Evolutionary conservation across 306 rosid genomes (phyloP).

Genomic region (Dicorynia guianensis): DNA sequence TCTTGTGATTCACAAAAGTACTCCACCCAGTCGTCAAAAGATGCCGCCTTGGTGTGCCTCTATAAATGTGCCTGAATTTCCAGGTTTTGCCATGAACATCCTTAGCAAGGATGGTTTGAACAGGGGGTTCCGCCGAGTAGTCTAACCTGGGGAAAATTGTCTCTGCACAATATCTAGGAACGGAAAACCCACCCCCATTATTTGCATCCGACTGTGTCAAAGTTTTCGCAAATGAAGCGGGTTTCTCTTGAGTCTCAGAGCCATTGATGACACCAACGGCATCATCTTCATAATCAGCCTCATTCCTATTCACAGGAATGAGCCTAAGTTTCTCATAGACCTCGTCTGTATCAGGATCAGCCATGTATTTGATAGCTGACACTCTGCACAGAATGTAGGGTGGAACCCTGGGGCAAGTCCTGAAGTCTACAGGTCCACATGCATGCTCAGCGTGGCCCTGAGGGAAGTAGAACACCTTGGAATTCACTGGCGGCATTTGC

Average conservation of each 20-base stretch:
- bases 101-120: conserved; percentile 81
- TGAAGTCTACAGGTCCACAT: conserved; percentile 71
- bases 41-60: conserved; percentile 97
- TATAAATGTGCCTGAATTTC: conserved; percentile 90
- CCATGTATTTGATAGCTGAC: conserved; percentile 69
- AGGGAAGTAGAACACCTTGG: conserved; percentile 83
- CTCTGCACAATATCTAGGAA: conserved; percentile 93
- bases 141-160: conserved; percentile 90
- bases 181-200: conserved; percentile 96
- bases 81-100: conserved; percentile 94
- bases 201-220: conserved; percentile 97
- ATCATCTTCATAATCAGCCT: conserved; percentile 50
- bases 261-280: conserved; percentile 56
- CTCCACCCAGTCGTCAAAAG: conserved; percentile 98
- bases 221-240: conserved; percentile 84
- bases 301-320: conserved; percentile 53
- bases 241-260: conserved; percentile 67
- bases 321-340: conserved; percentile 74
- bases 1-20: conserved; percentile 91
- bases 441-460: conserved; percentile 94
- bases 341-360: conserved; percentile 90
- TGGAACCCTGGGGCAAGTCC: conserved; percentile 57
- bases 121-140: conserved; percentile 80
- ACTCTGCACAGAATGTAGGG: conserved; percentile 76
- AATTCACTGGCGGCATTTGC: conserved; percentile 81